Evolutionary conservation across 2,329 filamentous ascomycete species (phyloP).

Genomic region (Phialophora chinensis): DNA sequence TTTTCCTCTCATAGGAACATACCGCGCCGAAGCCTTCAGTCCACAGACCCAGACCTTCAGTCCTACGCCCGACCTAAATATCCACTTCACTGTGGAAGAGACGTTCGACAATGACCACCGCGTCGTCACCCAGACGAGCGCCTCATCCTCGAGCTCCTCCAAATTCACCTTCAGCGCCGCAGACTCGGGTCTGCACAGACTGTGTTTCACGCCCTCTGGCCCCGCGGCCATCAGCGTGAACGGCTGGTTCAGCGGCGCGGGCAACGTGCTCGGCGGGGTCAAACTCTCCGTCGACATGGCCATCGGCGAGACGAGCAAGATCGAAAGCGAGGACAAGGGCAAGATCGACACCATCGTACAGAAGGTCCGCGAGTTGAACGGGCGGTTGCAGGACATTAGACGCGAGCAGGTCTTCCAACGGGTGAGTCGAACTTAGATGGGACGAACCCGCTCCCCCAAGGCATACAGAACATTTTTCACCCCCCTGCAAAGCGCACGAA

Average conservation of each 20-base stretch:
- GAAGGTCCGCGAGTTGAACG: conserved; percentile 88
- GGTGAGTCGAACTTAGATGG: conserved; percentile 56
- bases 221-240: conserved; percentile 68
- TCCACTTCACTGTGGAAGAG: conserved; percentile 94
- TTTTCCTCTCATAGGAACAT: conserved; percentile 67
- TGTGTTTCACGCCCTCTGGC: conserved; percentile 90
- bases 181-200: conserved; percentile 91
- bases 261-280: conserved; percentile 75
- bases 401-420: conserved; percentile 96
- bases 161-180: conserved; percentile 95
- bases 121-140: conserved; percentile 70
- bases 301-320: conserved; percentile 91
- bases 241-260: conserved; percentile 74
- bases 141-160: conserved; percentile 75
- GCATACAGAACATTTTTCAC: not conserved
- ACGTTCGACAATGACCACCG: conserved; percentile 97
- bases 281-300: conserved; percentile 86
- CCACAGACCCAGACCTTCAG: conserved; percentile 70
- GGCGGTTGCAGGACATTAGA: conserved; percentile 82
- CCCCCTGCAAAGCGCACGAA: not conserved
- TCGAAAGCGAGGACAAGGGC: conserved; percentile 90
- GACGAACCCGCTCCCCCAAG: not conserved
- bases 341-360: conserved; percentile 90
- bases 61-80: conserved; percentile 75
- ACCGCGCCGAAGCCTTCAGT: conserved; percentile 83